Conservation (phyloP, 2,329 filamentous ascomycete genomes). For the Alternaria alternata region DNA sequence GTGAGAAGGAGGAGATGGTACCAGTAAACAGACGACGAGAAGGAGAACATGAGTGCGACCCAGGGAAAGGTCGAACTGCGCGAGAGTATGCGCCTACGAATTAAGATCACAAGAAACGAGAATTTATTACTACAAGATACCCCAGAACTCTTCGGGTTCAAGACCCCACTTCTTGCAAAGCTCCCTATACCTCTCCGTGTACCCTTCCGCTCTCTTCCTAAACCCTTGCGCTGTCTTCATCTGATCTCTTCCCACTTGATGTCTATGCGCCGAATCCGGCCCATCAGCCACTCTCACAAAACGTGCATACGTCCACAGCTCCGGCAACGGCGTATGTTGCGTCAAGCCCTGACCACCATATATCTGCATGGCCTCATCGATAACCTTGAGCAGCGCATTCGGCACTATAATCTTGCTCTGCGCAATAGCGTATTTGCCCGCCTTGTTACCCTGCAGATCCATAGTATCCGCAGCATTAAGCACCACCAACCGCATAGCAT, state of each 20-base stretch:
- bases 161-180: conserved; percentile 46
- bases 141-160: conserved; percentile 42
- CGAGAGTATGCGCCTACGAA: not conserved
- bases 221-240: conserved; percentile 52
- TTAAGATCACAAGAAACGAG: not conserved
- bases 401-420: conserved; percentile 55
- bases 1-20: conserved; percentile 19
- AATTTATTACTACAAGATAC: conserved; percentile 28
- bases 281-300: conserved; percentile 55
- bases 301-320: conserved; percentile 55
- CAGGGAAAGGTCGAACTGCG: not conserved
- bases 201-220: conserved; percentile 46
- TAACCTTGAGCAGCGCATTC: conserved; percentile 50
- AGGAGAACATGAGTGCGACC: rapidly evolving
- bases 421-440: conserved; percentile 53
- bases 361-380: conserved; percentile 56
- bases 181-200: conserved; percentile 47
- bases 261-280: conserved; percentile 53
- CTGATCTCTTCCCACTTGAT: conserved; percentile 54
- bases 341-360: conserved; percentile 54
- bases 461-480: conserved; percentile 55
- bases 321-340: conserved; percentile 53
- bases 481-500: conserved; percentile 52
- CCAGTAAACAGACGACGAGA: not conserved
- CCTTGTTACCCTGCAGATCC: conserved; percentile 53